Percentiles rank a stretch among this genome's conserved stretches.
Conservation (phyloP, 2,329 filamentous ascomycete species). For the Fusarium fracticaudum region DNA sequence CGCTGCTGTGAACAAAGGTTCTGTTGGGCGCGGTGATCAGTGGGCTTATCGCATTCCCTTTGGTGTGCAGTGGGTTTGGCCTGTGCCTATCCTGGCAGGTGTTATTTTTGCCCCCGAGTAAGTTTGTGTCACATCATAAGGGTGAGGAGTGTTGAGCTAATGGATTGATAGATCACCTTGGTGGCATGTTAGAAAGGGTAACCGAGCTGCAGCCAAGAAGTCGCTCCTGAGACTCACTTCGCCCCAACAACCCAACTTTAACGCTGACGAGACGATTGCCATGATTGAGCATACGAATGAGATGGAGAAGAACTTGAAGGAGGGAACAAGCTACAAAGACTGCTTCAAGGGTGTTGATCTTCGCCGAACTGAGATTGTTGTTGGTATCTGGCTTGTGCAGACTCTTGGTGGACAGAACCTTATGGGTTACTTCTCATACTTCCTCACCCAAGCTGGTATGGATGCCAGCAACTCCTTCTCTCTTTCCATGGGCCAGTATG, state of each 20-base stretch:
- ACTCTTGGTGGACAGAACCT: constrained; percentile 59
- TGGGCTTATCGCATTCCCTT: constrained; percentile 63
- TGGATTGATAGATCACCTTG: constrained; percentile 55
- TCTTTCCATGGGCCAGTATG: constrained; percentile 59
- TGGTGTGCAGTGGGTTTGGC: constrained; percentile 63
- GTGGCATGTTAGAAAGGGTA: constrained; percentile 59
- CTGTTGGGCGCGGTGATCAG: constrained; percentile 51
- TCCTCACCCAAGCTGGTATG: constrained; percentile 58
- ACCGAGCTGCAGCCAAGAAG: constrained; percentile 52
- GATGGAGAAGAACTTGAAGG: constrained; percentile 55
- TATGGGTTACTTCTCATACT: constrained; percentile 60
- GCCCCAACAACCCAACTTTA: constrained; percentile 50
- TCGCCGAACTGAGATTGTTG: constrained; percentile 63
- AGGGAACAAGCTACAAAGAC: constrained; percentile 58
- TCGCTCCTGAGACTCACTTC: constrained; percentile 55
- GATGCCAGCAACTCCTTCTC: constrained; percentile 55
- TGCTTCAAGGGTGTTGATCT: constrained; percentile 63
- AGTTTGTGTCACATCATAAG: not conserved
- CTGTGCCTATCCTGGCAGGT: constrained; percentile 56
- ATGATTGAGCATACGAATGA: constrained; percentile 65
- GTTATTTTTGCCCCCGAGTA: constrained; percentile 60
- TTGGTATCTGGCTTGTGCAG: constrained; percentile 60
- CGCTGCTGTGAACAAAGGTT: constrained; percentile 57
- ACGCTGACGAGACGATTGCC: constrained; percentile 59
- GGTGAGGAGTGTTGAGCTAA: not conserved